Evolutionary conservation across 2,329 filamentous ascomycete species (phyloP), one percentile per base, ranked within the genome.

Genomic region (Aspergillus pseudoviridinutans): DNA sequence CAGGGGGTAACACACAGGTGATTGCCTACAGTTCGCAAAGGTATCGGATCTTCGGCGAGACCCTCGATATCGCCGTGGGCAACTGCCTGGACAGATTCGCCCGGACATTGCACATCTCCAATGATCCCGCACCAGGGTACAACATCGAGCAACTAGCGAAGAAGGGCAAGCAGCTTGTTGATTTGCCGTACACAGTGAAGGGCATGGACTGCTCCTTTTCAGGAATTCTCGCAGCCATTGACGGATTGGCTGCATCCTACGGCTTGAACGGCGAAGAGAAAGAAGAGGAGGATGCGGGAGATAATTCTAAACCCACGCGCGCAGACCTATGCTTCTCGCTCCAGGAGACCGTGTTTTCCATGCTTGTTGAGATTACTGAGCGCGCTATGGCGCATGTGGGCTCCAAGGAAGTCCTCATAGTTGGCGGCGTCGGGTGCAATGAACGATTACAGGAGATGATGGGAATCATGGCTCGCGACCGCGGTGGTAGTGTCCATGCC

Each of bases 171-270:
- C 77, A 86, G 24, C 78, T 99, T 42, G 80, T 97, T 20, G 93
- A 97, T 64, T 79, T 99, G 28, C 94, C 94, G 1, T 99, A 99
- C 71, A 87, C 92, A 2, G 94, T 99, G 62, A 99, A 99, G 76
- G 94, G 94, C 53, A 99, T 99, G 94, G 94, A 99, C 74, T 96
- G 92, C 68, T 94, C 90, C 25, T 97, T 99, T 76, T 92, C 90
- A 2, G 94, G 94, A 1, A 96, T 99, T 62, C 79, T 99, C 28
- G 91, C 90, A 0, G 84, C 85, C 4, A 88, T 93, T 12, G 94
- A 99, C 71, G 81, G 87, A 38, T 80, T 96, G 49, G 93, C 92
- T 1, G 84, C 81, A 9, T 61, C 66, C n/a, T 70, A 70, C 52
- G 75, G 74, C 1, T 53, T 77, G 12, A 67, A 67, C 47, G 73